Conservation (phyloP, 228 moss, liverwort and hornwort genomes). For the Sphagnum magellanicum region DNA sequence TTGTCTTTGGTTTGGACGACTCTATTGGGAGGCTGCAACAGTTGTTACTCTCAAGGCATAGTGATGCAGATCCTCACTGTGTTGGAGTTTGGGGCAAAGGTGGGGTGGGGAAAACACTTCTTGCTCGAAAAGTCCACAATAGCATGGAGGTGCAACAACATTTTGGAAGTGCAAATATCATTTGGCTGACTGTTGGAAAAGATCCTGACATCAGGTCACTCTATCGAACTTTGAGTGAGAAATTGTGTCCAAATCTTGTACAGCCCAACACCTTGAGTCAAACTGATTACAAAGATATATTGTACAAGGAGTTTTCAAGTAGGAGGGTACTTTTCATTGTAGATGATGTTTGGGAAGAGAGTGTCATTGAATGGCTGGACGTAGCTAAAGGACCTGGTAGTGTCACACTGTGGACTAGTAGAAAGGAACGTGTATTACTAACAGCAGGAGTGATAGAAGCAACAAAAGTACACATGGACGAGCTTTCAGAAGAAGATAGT, state of each 20-base stretch:
- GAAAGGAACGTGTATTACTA: slow-evolving; percentile 6
- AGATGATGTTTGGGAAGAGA: slow-evolving; percentile 11
- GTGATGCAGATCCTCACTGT: not conserved
- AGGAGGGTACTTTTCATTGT: slow-evolving; percentile 7
- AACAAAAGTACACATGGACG: not conserved
- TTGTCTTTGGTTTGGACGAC: slow-evolving; percentile 13
- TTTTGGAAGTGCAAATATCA: not conserved
- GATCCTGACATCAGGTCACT: slow-evolving; percentile 5
- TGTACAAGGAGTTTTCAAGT: slow-evolving; percentile 1
- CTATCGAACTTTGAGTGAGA: not conserved
- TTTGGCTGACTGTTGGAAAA: slow-evolving; percentile 7
- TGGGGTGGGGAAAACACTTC: slow-evolving; percentile 6
- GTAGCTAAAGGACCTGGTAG: slow-evolving; percentile 8
- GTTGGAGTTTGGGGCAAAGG: slow-evolving; percentile 11
- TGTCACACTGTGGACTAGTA: slow-evolving; percentile 12
- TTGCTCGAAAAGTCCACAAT: slow-evolving; percentile 6
- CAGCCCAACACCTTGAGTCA: not conserved
- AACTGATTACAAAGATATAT: not conserved
- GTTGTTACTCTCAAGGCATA: not conserved
- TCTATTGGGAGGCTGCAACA: slow-evolving; percentile 1
- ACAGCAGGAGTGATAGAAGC: slow-evolving; percentile 3
- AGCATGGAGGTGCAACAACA: not conserved
- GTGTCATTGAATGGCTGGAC: slow-evolving; percentile 14
- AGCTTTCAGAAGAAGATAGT: slow-evolving; percentile 18
- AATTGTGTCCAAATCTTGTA: not conserved